These are phyloP conservation scores for Nigrospora osmanthi DNA, from an alignment of 2,329 filamentous ascomycete genomes.

Conservation along the genomic window DNA sequence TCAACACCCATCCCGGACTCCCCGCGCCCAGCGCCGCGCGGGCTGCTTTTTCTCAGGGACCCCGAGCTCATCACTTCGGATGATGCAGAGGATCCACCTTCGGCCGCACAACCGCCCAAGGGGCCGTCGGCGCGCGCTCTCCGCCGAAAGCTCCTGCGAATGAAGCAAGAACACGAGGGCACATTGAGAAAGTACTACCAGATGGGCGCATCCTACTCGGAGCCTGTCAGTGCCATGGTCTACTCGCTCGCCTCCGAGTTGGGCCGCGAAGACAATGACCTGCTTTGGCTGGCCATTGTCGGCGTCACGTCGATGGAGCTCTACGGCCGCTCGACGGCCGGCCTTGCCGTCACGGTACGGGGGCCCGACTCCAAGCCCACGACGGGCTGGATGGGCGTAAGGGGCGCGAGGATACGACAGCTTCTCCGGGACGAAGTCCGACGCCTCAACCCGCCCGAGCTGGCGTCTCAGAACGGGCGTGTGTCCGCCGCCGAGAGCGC, in stretches of 20 bases:
- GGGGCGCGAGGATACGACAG: constrained; percentile 77
- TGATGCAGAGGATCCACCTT: constrained; percentile 44
- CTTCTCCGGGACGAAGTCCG: constrained; percentile 89
- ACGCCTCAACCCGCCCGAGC: constrained; percentile 75
- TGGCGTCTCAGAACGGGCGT: constrained; percentile 48
- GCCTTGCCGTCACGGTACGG: constrained; percentile 56
- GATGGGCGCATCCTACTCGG: constrained; percentile 82
- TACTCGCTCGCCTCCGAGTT: constrained; percentile 93
- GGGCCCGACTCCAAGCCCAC: constrained; percentile 46
- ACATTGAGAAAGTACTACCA: constrained; percentile 78
- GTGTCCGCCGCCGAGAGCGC: constrained; percentile 53
- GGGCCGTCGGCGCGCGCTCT: constrained; percentile 65
- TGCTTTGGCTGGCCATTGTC: constrained; percentile 91
- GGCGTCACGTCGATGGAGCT: constrained; percentile 92
- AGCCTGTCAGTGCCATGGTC: constrained; percentile 88
- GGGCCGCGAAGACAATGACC: constrained; percentile 91
- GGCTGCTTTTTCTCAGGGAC: constrained; percentile 48
- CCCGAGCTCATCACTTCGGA: constrained; percentile 38
- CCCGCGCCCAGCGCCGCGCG: constrained; percentile 53
- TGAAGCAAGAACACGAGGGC: constrained; percentile 70
- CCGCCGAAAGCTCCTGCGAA: constrained; percentile 62
- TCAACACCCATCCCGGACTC: constrained; percentile 60
- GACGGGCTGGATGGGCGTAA: constrained; percentile 73
- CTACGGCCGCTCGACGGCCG: constrained; percentile 78
- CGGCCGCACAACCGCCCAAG: constrained; percentile 49